Percentiles rank a stretch among this genome's conserved stretches.
Evolutionary conservation across 2,329 filamentous ascomycete genomes (phyloP).

Genomic region (Colletotrichum simmondsii): DNA sequence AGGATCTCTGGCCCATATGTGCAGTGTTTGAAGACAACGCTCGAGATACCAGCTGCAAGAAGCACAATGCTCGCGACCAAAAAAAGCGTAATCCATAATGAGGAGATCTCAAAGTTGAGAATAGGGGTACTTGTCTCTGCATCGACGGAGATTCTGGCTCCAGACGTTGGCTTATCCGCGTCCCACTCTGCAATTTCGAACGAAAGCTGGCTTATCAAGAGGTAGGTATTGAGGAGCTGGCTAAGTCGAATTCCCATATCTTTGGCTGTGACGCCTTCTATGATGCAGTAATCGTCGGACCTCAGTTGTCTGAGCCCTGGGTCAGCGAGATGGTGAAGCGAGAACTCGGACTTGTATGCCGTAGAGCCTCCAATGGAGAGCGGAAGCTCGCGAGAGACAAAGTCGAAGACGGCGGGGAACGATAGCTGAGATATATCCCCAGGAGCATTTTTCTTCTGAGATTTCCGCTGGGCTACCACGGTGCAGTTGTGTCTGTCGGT

Average conservation of each 20-base stretch:
- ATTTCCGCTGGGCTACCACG: not conserved
- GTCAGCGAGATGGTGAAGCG: not conserved
- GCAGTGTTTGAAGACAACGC: not conserved
- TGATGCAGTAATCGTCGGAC: too few relatives aligned
- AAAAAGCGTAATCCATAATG: not conserved
- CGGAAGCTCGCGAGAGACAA: not conserved
- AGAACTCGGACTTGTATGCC: not conserved
- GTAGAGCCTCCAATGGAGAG: not conserved
- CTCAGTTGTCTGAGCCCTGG: too few relatives aligned
- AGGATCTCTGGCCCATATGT: not conserved
- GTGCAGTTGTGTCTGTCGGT: not conserved
- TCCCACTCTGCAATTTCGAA: not conserved
- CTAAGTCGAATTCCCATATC: not conserved
- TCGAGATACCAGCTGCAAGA: not conserved
- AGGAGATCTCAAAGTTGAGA: not conserved
- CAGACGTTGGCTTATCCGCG: not conserved
- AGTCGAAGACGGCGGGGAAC: not conserved
- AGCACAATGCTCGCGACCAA: not conserved
- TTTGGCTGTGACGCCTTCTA: not conserved
- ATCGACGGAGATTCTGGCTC: not conserved
- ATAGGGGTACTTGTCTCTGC: not conserved
- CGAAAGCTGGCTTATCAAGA: not conserved
- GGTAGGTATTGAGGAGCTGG: conserved; percentile 11
- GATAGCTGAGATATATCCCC: not conserved
- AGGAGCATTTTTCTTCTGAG: not conserved